These are phyloP conservation scores for Cymbopogon citratus DNA, from an alignment of 176 grass and related monocot species.

Conservation along the genomic window DNA sequence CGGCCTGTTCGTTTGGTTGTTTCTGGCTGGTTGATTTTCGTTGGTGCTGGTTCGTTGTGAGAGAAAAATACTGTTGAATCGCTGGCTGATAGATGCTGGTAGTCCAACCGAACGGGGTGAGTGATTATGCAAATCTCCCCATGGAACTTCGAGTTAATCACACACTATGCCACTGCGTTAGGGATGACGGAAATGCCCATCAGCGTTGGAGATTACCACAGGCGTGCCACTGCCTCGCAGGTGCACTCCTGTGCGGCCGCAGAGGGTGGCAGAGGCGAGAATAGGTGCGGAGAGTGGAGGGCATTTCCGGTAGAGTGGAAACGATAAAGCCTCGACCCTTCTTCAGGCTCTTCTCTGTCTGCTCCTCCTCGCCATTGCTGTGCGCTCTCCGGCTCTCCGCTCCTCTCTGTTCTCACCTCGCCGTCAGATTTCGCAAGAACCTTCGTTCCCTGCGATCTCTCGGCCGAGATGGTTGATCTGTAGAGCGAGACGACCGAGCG, in stretches of 20 bases:
- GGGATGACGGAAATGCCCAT: background rate
- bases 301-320: conserved; percentile 26
- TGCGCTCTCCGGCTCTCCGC: conserved; percentile 16
- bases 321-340: conserved; percentile 38
- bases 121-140: background rate
- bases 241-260: background rate
- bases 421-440: conserved; percentile 25
- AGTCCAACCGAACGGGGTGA: too few species aligned
- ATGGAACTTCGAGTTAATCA: background rate
- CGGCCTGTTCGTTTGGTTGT: too few species aligned
- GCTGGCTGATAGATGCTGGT: too few species aligned
- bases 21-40: too few species aligned
- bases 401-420: background rate
- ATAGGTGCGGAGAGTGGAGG: background rate
- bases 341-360: background rate
- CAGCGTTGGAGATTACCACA: background rate
- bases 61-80: too few species aligned
- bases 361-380: conserved; percentile 36
- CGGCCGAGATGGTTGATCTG: conserved; percentile 33
- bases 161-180: background rate
- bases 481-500: conserved; percentile 12
- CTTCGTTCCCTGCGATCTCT: conserved; percentile 25
- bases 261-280: conserved; percentile 19
- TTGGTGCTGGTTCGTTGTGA: too few species aligned
- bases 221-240: background rate